Conservation (phyloP, 2,329 filamentous ascomycete genomes). For the Ophiocordyceps camponoti-leonardi region DNA sequence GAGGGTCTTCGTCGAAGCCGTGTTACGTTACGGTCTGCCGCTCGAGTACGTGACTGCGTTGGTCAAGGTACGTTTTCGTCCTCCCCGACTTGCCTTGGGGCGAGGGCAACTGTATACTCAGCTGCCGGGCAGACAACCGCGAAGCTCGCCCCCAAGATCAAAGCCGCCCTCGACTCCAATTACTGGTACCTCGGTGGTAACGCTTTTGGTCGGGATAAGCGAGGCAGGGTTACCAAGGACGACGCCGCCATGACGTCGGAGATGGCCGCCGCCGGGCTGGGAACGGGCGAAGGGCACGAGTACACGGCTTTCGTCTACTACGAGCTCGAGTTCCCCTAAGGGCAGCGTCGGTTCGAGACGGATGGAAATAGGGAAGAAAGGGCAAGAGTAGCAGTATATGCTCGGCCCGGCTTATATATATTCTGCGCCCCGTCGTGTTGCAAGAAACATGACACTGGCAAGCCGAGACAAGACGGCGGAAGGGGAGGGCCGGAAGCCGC, state of each 20-base stretch:
- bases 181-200: conserved; percentile 93
- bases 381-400: neutral
- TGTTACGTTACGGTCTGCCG: conserved; percentile 87
- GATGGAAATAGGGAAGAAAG: neutral
- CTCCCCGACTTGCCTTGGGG: neutral
- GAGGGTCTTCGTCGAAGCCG: conserved; percentile 92
- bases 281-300: conserved; percentile 55
- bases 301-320: conserved; percentile 98
- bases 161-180: conserved; percentile 59
- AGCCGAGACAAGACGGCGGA: neutral
- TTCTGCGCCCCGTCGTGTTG: conserved; percentile 9
- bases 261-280: conserved; percentile 59
- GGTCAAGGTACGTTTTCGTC: conserved; percentile 48
- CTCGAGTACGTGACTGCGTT: conserved; percentile 76
- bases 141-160: conserved; percentile 69
- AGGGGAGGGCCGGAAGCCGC: neutral
- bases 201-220: conserved; percentile 85
- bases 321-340: conserved; percentile 62
- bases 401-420: conserved; percentile 13
- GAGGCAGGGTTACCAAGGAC: conserved; percentile 79
- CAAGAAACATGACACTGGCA: neutral
- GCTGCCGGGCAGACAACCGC: conserved; percentile 45
- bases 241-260: conserved; percentile 65
- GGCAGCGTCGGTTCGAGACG: neutral
- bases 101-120: neutral